These are phyloP conservation scores for Penicillium cataractarum DNA, from an alignment of 495 filamentous ascomycete species.

Conservation along the genomic window DNA sequence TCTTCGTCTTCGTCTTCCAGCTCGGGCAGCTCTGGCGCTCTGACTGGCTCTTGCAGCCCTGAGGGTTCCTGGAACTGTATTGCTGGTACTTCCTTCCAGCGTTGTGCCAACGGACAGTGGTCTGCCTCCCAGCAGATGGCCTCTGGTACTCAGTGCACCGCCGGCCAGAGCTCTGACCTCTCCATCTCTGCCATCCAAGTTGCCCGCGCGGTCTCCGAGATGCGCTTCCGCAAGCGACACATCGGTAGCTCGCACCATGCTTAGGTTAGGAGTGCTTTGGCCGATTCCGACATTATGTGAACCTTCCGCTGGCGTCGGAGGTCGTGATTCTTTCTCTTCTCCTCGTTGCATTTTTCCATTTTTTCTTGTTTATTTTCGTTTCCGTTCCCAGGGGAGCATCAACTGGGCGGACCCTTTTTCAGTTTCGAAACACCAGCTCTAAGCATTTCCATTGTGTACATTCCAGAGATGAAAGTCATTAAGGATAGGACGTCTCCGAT, in stretches of 20 bases:
- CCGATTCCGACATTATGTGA: no score
- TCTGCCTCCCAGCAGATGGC: constrained; percentile 56
- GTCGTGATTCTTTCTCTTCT: constrained; percentile 11
- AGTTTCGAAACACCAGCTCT: constrained; percentile 18
- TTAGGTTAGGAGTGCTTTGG: no score
- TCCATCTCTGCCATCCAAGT: constrained; percentile 32
- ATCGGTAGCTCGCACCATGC: constrained; percentile 28
- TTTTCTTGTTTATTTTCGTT: constrained; percentile 22
- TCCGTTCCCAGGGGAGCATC: constrained; percentile 12
- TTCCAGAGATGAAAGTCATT: constrained; percentile 21
- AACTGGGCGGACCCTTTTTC: constrained; percentile 23
- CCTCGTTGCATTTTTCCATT: constrained; percentile 8
- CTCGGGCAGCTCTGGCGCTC: constrained; percentile 24
- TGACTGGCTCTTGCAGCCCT: constrained; percentile 43
- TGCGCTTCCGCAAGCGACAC: constrained; percentile 39
- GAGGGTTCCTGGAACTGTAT: constrained; percentile 67
- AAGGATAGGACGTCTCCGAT: constrained; percentile 9
- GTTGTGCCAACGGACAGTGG: constrained; percentile 68
- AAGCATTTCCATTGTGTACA: constrained; percentile 27
- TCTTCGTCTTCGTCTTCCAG: constrained; percentile 15
- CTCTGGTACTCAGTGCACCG: constrained; percentile 59
- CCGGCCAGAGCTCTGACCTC: constrained; percentile 54
- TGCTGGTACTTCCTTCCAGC: constrained; percentile 57
- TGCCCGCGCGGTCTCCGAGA: constrained; percentile 35
- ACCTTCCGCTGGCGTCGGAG: constrained; percentile 27